Percentiles rank a stretch among this genome's conserved stretches.
phyloP scores from a whole-genome alignment of 2,329 filamentous ascomycete species.

The Stemphylium beticola region DNA sequence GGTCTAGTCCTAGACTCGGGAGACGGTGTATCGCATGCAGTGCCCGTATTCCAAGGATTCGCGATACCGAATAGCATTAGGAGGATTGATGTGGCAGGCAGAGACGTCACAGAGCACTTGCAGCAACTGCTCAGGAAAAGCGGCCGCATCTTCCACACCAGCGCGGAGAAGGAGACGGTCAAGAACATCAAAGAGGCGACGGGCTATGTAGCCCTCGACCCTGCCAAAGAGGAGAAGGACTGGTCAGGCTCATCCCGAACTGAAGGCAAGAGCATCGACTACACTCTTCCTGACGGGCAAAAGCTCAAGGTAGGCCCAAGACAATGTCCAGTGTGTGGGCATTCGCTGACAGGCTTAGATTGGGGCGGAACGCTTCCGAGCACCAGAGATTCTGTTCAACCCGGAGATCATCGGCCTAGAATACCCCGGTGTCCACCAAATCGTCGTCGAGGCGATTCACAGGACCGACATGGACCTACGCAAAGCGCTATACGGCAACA shows the following conservation, averaged over 20 bases:
- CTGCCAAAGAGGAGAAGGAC: constrained; percentile 94
- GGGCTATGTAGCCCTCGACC: constrained; percentile 88
- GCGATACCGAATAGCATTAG: constrained; percentile 95
- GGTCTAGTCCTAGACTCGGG: constrained; percentile 95
- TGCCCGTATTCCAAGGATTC: constrained; percentile 97
- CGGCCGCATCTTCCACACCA: constrained; percentile 95
- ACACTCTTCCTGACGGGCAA: constrained; percentile 88
- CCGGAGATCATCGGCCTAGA: constrained; percentile 96
- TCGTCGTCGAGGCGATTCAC: constrained; percentile 94
- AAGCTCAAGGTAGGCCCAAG: constrained; percentile 75
- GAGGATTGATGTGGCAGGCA: constrained; percentile 92
- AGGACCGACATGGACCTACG: constrained; percentile 94
- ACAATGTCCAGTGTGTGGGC: constrained; percentile 9
- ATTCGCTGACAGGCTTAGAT: constrained; percentile 61
- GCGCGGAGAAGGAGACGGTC: constrained; percentile 99
- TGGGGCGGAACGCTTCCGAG: constrained; percentile 91
- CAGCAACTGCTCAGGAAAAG: constrained; percentile 89
- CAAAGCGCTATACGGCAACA: constrained; percentile 93
- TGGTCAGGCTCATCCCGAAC: constrained; percentile 80
- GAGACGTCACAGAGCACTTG: constrained; percentile 95
- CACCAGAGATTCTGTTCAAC: constrained; percentile 96
- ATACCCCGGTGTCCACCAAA: constrained; percentile 96
- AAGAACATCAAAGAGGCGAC: constrained; percentile 95
- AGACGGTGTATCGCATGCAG: constrained; percentile 95
- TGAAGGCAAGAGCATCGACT: constrained; percentile 82